Conservation (phyloP, 1,284 basidiomycete species). For the Ustilago lituana region DNA sequence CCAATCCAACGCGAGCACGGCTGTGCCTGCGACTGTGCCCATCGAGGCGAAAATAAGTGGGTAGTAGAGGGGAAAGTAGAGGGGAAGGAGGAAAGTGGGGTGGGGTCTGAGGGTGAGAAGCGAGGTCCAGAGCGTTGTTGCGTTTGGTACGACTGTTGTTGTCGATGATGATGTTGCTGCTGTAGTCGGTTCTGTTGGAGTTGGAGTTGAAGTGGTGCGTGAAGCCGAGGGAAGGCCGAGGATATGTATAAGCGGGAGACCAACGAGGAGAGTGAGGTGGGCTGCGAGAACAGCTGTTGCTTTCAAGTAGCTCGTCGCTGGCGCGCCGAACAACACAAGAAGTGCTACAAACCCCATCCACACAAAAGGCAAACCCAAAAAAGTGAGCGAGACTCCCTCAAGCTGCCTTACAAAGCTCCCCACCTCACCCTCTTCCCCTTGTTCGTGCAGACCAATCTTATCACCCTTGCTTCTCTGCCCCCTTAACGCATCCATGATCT, state of each 20-base stretch:
- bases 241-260: constrained; percentile 11
- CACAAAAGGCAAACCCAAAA: constrained; percentile 13
- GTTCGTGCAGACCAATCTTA: neutral
- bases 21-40: constrained; percentile 1
- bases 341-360: neutral
- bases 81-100: constrained; percentile 23
- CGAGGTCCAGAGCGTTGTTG: neutral
- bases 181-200: neutral
- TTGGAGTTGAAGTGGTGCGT: neutral
- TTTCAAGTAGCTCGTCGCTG: neutral
- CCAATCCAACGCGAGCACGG: constrained; percentile 30
- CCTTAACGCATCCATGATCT: neutral
- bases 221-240: constrained; percentile 12
- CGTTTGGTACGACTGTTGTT: constrained; percentile 1
- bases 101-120: constrained; percentile 18
- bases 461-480: neutral
- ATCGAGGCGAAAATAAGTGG: constrained; percentile 3
- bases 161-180: neutral
- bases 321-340: constrained; percentile 3
- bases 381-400: constrained; percentile 8
- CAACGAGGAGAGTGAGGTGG: constrained; percentile 16
- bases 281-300: constrained; percentile 4
- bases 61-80: constrained; percentile 13
- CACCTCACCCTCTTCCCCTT: neutral
- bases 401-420: constrained; percentile 24